Evolutionary conservation across 129 eudicot genomes (phyloP), one percentile per base, ranked within the genome.

Genomic region (Scalesia atractyloides): DNA sequence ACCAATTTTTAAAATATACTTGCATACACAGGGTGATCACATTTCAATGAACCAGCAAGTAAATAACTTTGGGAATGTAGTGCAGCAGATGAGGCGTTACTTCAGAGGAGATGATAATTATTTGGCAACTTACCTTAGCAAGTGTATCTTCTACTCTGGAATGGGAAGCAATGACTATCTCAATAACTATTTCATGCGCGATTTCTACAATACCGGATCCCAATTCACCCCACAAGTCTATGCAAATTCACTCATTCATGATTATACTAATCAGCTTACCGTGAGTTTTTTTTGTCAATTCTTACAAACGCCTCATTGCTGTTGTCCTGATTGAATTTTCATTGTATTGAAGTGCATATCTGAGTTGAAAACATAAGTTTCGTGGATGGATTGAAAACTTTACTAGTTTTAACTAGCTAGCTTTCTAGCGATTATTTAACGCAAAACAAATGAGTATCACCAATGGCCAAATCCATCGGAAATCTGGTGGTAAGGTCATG

Each of bases 111-210:
- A 89, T 65, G 18, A 7, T 5, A 56, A 50, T n/a, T 83, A 81
- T 2, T 64, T 85, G 0, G 82, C 56, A 0, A 36, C 47, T 15
- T 85, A 92, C 69, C 76, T 92, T 13, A 80, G 85, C 85, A 84
- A 76, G 50, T 89, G 96, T 77, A 82, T 93, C 4, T 72, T 85
- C 61, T 93, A 85, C 72, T 78, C 89, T 0, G 97, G 98, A 73
- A 47, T 93, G 80, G 98, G 98, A 72, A 93, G 97, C 82, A 93
- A 93, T 66, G 98, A 93, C 80, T 93, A 93, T 81, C 95, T 93
- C 36, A 93, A 93, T 83, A 93, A 93, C 53, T 93, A 89, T 78
- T 93, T 89, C 87, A 93, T 93, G 98, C 77, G 71, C 0, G 80
- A 80, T 63, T 85, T 57, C 75, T 93, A 89, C 60, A 75, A 83